Evolutionary conservation across 2,329 filamentous ascomycete species (phyloP).

Genomic region (Neoascochyta sp.): DNA sequence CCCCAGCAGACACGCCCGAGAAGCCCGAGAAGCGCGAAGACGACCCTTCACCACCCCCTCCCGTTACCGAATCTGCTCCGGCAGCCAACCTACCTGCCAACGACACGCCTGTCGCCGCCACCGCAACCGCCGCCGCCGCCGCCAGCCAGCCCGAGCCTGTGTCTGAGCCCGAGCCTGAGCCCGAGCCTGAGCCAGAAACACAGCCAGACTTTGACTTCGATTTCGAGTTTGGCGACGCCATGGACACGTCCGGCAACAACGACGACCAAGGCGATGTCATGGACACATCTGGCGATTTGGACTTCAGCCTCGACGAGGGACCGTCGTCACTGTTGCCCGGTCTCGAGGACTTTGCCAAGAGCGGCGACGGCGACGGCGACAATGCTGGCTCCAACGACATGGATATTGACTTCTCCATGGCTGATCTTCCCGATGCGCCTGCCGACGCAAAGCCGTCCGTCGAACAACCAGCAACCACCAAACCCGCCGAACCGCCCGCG

Average conservation of each 20-base stretch:
- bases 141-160: slow-evolving; percentile 11
- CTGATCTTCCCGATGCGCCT: slow-evolving; percentile 26
- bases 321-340: slow-evolving; percentile 33
- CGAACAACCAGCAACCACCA: slow-evolving; percentile 5
- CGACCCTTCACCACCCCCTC: slow-evolving; percentile 11
- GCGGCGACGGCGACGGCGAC: slow-evolving; percentile 13
- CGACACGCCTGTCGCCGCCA: slow-evolving; percentile 32
- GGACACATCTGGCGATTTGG: slow-evolving; percentile 26
- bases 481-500: slow-evolving; percentile 6
- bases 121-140: slow-evolving; percentile 22
- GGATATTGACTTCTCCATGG: slow-evolving; percentile 32
- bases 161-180: no score
- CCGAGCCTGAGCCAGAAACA: no score
- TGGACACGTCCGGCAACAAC: slow-evolving; percentile 21
- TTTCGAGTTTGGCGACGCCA: slow-evolving; percentile 33
- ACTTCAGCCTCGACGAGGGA: slow-evolving; percentile 32
- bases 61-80: slow-evolving; percentile 14
- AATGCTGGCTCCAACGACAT: slow-evolving; percentile 10
- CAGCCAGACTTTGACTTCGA: slow-evolving; percentile 41
- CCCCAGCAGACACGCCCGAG: slow-evolving; percentile 6
- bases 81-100: slow-evolving; percentile 14
- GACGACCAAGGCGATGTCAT: slow-evolving; percentile 20
- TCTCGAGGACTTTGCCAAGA: slow-evolving; percentile 38
- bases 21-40: slow-evolving; percentile 13
- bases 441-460: slow-evolving; percentile 8